Evolutionary conservation across 768 basidiomycete species (phyloP).

Genomic region (Leccinellum luteum): DNA sequence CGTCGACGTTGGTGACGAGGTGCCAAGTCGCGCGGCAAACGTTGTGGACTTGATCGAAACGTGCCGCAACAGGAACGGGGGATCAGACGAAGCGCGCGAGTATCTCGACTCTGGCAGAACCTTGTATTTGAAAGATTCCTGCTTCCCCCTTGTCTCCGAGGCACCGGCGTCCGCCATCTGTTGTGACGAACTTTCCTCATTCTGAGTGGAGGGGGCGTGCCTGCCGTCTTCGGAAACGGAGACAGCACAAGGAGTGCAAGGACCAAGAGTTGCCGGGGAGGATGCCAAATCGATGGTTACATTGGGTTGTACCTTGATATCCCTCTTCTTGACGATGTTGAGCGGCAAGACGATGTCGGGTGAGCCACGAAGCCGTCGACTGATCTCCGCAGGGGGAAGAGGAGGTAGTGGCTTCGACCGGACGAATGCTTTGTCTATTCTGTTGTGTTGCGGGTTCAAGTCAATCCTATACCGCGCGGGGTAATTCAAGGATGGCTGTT

Average conservation of each 20-base stretch:
- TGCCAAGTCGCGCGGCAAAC: slow-evolving; percentile 9
- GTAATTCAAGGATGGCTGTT: slow-evolving; percentile 5
- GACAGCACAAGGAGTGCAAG: slow-evolving; percentile 1
- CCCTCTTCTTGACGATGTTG: background rate
- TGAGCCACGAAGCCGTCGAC: slow-evolving; percentile 10
- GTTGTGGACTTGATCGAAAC: slow-evolving; percentile 10
- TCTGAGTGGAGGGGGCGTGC: background rate
- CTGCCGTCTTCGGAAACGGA: background rate
- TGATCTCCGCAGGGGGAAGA: slow-evolving; percentile 5
- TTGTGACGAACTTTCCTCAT: background rate
- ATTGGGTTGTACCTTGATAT: background rate
- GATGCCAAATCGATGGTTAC: background rate
- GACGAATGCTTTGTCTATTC: slow-evolving; percentile 9
- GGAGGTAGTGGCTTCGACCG: background rate
- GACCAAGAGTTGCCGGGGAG: background rate
- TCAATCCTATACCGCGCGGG: slow-evolving; percentile 18
- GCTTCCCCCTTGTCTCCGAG: slow-evolving; percentile 1
- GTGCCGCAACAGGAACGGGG: slow-evolving; percentile 1
- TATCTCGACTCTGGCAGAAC: slow-evolving; percentile 10
- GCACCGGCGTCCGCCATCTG: background rate
- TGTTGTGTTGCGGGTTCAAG: slow-evolving; percentile 15
- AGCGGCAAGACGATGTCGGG: slow-evolving; percentile 10
- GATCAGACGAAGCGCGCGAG: background rate
- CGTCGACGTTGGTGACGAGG: background rate
- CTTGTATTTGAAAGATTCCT: slow-evolving; percentile 4